A percentile compares a stretch with the other conserved stretches of the same genome.
These are phyloP conservation scores for Ampelomyces quisqualis DNA, from an alignment of 2,329 filamentous ascomycete genomes.

Conservation along the genomic window DNA sequence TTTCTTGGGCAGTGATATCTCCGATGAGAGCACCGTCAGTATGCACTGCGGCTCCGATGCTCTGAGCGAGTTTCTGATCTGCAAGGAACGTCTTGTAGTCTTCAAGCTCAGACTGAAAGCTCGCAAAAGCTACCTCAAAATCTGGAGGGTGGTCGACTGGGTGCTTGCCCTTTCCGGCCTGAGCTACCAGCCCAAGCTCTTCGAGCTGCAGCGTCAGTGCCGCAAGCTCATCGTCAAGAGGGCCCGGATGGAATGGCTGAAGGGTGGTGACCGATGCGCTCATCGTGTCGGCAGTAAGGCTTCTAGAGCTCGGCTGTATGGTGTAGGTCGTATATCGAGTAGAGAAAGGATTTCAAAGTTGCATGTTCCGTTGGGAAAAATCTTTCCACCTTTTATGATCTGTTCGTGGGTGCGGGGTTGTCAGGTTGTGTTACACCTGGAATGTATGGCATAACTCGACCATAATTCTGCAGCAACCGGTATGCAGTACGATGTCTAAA, in stretches of 20 bases:
- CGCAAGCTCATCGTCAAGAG: slow-evolving; percentile 25
- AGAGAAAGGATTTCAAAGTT: no score
- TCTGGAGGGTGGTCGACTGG: slow-evolving; percentile 15
- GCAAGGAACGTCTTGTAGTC: slow-evolving; percentile 13
- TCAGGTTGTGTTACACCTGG: no score
- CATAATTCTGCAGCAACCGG: no score
- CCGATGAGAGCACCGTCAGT: slow-evolving; percentile 19
- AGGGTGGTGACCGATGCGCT: not conserved
- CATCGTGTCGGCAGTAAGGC: not conserved
- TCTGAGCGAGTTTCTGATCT: slow-evolving; percentile 24
- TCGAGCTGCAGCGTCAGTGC: slow-evolving; percentile 31
- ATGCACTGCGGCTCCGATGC: slow-evolving; percentile 26
- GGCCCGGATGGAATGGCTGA: slow-evolving; percentile 4
- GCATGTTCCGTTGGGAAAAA: no score
- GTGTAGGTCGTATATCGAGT: no score
- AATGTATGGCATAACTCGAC: no score
- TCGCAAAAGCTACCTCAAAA: slow-evolving; percentile 17
- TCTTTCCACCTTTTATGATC: no score
- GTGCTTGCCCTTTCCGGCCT: slow-evolving; percentile 24
- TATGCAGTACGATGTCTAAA: no score
- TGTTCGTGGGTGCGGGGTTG: no score
- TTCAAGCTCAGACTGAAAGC: slow-evolving; percentile 19
- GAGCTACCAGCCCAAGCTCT: slow-evolving; percentile 12
- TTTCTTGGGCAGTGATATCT: slow-evolving; percentile 11
- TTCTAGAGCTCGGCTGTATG: no score